phyloP scores from a whole-genome alignment of 306 rosid genomes.

The Styphnolobium japonicum region DNA sequence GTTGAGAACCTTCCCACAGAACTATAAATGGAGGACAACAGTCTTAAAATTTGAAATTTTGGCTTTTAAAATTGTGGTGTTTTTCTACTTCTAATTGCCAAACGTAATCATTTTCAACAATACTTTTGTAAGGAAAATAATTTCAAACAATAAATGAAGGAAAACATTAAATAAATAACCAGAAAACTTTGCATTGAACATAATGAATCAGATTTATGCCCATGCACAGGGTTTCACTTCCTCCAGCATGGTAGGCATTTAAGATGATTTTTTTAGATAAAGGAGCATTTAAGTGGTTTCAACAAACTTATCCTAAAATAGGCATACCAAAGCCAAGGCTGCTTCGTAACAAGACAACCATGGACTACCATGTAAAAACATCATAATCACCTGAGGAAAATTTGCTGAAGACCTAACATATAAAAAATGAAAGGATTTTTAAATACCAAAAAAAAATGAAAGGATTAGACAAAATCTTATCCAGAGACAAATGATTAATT shows the following conservation, averaged over 20 bases:
- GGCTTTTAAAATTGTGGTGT: neutral
- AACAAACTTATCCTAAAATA: neutral
- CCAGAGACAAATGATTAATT: neutral
- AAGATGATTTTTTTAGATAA: neutral
- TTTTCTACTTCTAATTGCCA: neutral
- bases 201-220: neutral
- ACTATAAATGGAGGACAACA: constrained; percentile 42
- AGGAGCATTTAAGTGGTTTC: neutral
- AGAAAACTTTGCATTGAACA: neutral
- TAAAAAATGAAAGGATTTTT: neutral
- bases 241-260: neutral
- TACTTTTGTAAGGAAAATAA: neutral
- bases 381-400: neutral
- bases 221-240: neutral
- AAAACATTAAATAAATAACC: neutral
- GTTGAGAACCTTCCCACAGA: constrained; percentile 72
- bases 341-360: neutral
- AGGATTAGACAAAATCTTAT: neutral
- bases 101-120: neutral
- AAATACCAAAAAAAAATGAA: neutral
- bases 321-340: neutral
- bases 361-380: neutral
- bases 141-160: neutral
- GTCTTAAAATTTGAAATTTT: neutral
- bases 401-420: neutral